A percentile compares a stretch with the other conserved stretches of the same genome.
Evolutionary conservation across 2,329 filamentous ascomycete genomes (phyloP).

Genomic region (Pseudocercospora cruenta): DNA sequence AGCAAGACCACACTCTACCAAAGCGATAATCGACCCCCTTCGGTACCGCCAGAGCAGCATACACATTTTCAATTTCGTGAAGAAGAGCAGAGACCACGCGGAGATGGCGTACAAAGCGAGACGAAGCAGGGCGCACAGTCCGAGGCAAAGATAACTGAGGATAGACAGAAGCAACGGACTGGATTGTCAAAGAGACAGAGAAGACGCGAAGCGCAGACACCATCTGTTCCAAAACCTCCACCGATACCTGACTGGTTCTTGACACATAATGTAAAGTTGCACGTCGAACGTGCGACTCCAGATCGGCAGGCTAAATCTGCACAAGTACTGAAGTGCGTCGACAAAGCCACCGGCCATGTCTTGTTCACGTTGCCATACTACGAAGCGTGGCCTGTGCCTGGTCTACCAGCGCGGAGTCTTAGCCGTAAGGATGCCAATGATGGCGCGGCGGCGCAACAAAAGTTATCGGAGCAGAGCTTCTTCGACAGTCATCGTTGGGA

Average conservation of each 20-base stretch:
- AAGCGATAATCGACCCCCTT: conserved; percentile 27
- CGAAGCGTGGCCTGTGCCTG: conserved; percentile 25
- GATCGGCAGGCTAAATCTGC: conserved; percentile 22
- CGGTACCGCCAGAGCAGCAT: conserved; percentile 26
- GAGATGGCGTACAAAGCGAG: conserved; percentile 14
- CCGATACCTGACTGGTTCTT: conserved; percentile 45
- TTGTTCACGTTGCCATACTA: conserved; percentile 38
- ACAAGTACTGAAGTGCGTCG: conserved; percentile 34
- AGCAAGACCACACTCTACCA: conserved; percentile 23
- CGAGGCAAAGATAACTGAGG: conserved; percentile 12
- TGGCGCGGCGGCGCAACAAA: conserved; percentile 9
- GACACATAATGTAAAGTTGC: conserved; percentile 40
- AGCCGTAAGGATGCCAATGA: background rate
- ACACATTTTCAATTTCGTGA: conserved; percentile 24
- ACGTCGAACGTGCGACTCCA: conserved; percentile 18
- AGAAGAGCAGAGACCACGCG: conserved; percentile 26
- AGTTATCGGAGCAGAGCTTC: conserved; percentile 26
- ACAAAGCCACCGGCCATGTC: conserved; percentile 36
- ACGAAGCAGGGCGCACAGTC: conserved; percentile 11
- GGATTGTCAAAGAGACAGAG: conserved; percentile 30
- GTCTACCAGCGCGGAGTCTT: conserved; percentile 5
- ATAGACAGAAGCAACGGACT: conserved; percentile 18
- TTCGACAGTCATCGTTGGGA: conserved; percentile 27
- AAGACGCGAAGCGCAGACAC: conserved; percentile 15
- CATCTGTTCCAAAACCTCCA: conserved; percentile 35